Evolutionary conservation across 306 rosid species (phyloP).

Genomic region (Erythrophleum fordii): DNA sequence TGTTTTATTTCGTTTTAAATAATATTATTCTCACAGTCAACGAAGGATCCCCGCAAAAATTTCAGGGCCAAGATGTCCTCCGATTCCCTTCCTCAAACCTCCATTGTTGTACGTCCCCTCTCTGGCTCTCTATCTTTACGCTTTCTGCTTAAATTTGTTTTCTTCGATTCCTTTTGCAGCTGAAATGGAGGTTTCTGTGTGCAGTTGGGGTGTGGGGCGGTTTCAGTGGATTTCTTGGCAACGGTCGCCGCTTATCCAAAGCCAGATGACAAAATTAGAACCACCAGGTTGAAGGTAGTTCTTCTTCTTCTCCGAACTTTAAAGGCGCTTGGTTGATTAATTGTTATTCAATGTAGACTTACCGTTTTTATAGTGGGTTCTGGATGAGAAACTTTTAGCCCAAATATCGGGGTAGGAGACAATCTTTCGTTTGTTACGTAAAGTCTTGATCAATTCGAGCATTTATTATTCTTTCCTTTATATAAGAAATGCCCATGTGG

Average conservation of each 20-base stretch:
- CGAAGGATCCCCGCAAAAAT: constrained; percentile 23
- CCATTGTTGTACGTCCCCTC: constrained; percentile 59
- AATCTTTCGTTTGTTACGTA: background rate
- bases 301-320: background rate
- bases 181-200: constrained; percentile 16
- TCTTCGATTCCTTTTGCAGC: constrained; percentile 11
- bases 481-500: background rate
- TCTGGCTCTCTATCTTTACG: constrained; percentile 10
- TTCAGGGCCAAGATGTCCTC: constrained; percentile 56
- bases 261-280: constrained; percentile 90
- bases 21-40: constrained; percentile 29
- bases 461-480: background rate
- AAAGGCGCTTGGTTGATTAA: background rate
- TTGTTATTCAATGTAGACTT: background rate
- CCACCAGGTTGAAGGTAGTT: constrained; percentile 70
- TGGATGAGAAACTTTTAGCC: background rate
- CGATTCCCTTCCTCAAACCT: constrained; percentile 51
- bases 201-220: constrained; percentile 76
- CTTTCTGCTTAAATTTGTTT: background rate
- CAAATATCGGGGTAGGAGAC: background rate
- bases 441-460: background rate
- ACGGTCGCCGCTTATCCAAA: constrained; percentile 74
- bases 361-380: background rate
- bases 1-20: background rate
- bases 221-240: constrained; percentile 70